These are phyloP conservation scores for Gigaspora rosea DNA, from an alignment of 192 early-diverging fungal species.

Conservation along the genomic window DNA sequence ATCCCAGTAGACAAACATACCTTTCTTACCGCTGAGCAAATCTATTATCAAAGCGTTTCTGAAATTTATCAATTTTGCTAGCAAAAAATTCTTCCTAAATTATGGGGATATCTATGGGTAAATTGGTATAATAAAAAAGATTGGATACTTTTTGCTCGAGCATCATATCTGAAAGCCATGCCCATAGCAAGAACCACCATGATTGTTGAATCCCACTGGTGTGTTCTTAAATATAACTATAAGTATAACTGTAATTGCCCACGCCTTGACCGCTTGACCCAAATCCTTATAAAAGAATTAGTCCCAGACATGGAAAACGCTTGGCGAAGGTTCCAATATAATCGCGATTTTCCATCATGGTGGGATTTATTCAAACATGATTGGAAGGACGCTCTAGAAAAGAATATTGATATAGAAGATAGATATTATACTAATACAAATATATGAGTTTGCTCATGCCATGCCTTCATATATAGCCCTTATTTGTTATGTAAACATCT, in stretches of 20 bases:
- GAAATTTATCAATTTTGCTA: too few species aligned
- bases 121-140: too few species aligned
- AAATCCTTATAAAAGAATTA: neutral
- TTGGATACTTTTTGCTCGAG: too few species aligned
- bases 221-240: constrained; percentile 5
- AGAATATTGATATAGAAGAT: neutral
- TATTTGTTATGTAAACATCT: neutral
- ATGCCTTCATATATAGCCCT: neutral
- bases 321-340: neutral
- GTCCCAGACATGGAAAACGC: neutral
- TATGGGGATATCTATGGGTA: too few species aligned
- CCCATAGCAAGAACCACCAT: too few species aligned
- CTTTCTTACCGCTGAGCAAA: too few species aligned
- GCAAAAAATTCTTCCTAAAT: too few species aligned
- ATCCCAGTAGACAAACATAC: too few species aligned
- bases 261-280: neutral
- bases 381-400: too few species aligned
- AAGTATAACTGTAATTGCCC: constrained; percentile 8
- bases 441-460: neutral
- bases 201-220: neutral
- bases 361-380: neutral
- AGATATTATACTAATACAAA: neutral
- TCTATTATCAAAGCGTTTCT: too few species aligned
- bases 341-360: neutral
- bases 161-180: too few species aligned